Base-by-base conservation (phyloP, 1,139 yeast genomes). In the Hyphopichia wangnamkhiaoensis region DNA sequence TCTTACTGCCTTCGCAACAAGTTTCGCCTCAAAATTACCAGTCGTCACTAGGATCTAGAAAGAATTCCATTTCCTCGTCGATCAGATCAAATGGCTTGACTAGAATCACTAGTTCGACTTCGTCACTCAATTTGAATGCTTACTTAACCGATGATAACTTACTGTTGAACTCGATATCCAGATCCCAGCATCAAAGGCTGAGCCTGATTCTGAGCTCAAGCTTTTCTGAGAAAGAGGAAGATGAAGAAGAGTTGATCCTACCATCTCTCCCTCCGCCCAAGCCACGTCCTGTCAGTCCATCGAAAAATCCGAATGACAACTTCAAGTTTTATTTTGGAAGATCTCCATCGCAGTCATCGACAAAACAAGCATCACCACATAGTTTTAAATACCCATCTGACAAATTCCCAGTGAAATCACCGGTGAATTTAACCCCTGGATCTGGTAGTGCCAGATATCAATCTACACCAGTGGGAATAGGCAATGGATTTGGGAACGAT, bases 121-220 rank as follows among this genome's bases (percentile, higher is more conserved):
- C 74, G 24, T 68, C 74, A 27, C 58, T 72, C 31, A 72, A 72
- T 45, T 59, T 72, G 37, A 66, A 72, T 46, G 76, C 74, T 7
- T 72, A 70, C 43, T 56, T 72, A 36, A 70, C 75, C 4, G 76
- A 71, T 43, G 72, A 64, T 33, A 47, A 54, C 5, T 50, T 44
- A 23, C 47, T 55, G 5, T 27, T 42, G 4, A 31, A 24, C 4
- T 42, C 52, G 13, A 18, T 39, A 21, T 37, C 43, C 18, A 38
- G 23, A 9, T 14, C 35, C 18, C 40, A 37, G n/a, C 35, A 34
- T 20, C 34, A 34, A 13, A 13, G 34, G 8, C 34, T 32, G 34
- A 12, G 34, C 13, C 38, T 13, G 48, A 45, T 26, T 43, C 49
- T 17, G 27, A 35, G 30, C 23, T 29, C 33, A 7, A 35, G 31